Percentiles rank a stretch among this genome's conserved stretches.
Conservation (phyloP, 2,329 filamentous ascomycete genomes). For the Fusarium gaditjirri region DNA sequence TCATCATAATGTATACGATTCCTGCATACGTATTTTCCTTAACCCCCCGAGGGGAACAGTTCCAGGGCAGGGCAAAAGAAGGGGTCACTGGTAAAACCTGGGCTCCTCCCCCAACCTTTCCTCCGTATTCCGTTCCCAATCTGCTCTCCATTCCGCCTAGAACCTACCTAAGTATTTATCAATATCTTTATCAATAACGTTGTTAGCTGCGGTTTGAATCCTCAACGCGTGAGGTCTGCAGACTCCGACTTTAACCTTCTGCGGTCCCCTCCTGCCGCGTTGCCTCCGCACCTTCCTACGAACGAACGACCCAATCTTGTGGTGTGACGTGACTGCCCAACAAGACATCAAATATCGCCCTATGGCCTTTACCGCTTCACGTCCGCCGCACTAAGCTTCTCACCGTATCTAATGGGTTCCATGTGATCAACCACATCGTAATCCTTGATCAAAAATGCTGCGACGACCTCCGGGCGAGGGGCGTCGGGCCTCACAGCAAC, state of each 20-base stretch:
- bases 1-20: not conserved
- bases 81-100: conserved; percentile 14
- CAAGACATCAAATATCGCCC: conserved; percentile 2
- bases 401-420: conserved; percentile 31
- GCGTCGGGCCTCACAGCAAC: conserved; percentile 59
- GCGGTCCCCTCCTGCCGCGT: conserved; percentile 18
- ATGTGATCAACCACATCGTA: conserved; percentile 38
- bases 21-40: not conserved
- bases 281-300: conserved; percentile 28
- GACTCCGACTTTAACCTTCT: not conserved
- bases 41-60: not conserved
- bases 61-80: conserved; percentile 37
- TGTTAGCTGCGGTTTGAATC: not conserved
- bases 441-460: conserved; percentile 59
- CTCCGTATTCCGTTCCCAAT: conserved; percentile 18
- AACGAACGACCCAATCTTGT: conserved; percentile 6
- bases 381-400: conserved; percentile 16
- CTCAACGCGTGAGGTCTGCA: not conserved
- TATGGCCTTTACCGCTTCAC: conserved; percentile 36
- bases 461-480: conserved; percentile 72
- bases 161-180: not conserved
- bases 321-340: conserved; percentile 44
- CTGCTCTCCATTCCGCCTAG: conserved; percentile 8
- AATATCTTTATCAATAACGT: conserved; percentile 1
- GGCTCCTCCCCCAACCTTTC: conserved; percentile 35